phyloP scores from a whole-genome alignment of 208 protist genomes.

The Trichomonas vaginalis region DNA sequence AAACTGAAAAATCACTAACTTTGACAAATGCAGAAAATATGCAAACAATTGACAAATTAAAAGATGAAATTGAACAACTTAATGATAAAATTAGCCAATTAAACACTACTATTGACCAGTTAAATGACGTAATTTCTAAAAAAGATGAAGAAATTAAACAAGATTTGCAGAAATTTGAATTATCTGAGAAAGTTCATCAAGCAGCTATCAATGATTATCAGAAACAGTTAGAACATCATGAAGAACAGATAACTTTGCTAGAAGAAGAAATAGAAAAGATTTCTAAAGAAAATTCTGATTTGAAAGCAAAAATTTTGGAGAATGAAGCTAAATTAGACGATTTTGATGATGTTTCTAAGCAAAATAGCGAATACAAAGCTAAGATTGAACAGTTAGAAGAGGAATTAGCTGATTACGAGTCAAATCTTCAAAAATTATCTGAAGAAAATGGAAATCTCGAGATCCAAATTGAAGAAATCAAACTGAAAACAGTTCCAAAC shows the following conservation, averaged over 20 bases:
- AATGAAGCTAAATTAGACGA: no score
- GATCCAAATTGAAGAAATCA: neutral
- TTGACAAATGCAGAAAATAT: neutral
- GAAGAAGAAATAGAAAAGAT: neutral
- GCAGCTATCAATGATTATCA: neutral
- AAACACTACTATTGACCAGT: no score
- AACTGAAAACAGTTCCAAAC: neutral
- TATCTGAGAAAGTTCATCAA: neutral
- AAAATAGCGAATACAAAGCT: neutral
- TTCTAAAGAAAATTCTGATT: neutral
- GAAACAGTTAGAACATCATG: neutral
- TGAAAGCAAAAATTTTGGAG: neutral
- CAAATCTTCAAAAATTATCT: no score
- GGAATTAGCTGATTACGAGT: no score
- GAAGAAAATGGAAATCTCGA: no score
- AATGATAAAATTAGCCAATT: neutral
- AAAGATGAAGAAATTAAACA: neutral
- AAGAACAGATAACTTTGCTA: neutral
- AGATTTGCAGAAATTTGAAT: neutral
- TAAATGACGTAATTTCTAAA: no score
- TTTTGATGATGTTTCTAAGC: neutral
- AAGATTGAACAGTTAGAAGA: no score
- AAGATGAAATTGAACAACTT: neutral
- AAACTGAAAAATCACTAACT: neutral
- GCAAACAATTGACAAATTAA: neutral